Percentiles rank a stretch among this genome's conserved stretches.
Conservation (phyloP, 331 rosid genomes). For the Pyracantha coccinea region DNA sequence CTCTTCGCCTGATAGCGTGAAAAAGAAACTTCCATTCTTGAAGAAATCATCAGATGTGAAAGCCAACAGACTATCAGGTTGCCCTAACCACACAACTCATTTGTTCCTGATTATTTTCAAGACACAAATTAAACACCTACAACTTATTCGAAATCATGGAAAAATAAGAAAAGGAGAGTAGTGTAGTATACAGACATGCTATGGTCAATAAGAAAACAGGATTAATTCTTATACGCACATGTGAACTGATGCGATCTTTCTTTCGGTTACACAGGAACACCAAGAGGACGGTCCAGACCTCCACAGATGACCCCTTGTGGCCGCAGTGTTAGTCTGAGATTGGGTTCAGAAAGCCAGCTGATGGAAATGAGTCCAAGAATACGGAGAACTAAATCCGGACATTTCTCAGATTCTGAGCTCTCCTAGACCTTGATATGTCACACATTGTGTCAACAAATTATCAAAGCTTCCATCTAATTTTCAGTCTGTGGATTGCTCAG, state of each 20-base stretch:
- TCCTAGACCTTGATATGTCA: slow-evolving; percentile 30
- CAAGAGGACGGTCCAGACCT: slow-evolving; percentile 56
- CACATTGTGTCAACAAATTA: slow-evolving; percentile 16
- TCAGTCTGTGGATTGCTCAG: slow-evolving; percentile 12
- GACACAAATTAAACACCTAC: neutral
- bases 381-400: slow-evolving; percentile 56
- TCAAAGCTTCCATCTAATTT: slow-evolving; percentile 11
- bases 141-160: no score
- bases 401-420: slow-evolving; percentile 87
- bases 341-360: slow-evolving; percentile 35
- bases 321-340: slow-evolving; percentile 26
- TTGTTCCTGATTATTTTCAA: neutral
- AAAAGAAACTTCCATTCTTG: slow-evolving; percentile 25
- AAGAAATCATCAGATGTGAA: slow-evolving; percentile 42
- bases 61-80: slow-evolving; percentile 47
- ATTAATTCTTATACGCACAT: neutral
- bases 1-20: slow-evolving; percentile 22
- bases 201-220: neutral
- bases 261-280: slow-evolving; percentile 31
- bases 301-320: slow-evolving; percentile 43
- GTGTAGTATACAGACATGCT: neutral
- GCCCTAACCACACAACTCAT: neutral
- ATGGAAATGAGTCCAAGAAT: slow-evolving; percentile 43
- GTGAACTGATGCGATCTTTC: neutral
- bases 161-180: neutral